Conservation (phyloP, 2,329 filamentous ascomycete species). For the Fusarium udum region DNA sequence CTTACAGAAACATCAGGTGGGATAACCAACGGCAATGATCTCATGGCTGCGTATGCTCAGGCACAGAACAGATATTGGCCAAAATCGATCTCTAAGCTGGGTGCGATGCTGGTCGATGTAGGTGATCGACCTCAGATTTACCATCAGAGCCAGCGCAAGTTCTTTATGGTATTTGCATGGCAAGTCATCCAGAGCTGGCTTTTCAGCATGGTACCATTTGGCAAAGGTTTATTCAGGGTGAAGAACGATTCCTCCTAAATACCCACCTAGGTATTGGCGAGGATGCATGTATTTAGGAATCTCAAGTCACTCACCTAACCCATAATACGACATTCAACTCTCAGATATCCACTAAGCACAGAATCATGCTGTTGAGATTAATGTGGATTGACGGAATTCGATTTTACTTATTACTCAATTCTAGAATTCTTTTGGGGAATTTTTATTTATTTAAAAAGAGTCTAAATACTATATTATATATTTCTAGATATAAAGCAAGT, state of each 20-base stretch:
- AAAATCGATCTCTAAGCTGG: slow-evolving; percentile 55
- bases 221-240: not conserved
- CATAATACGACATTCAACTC: not conserved
- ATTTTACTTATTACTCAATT: not conserved
- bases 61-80: slow-evolving; percentile 55
- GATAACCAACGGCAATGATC: slow-evolving; percentile 65
- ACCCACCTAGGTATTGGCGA: not conserved
- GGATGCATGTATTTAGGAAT: not conserved
- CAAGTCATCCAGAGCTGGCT: slow-evolving; percentile 49
- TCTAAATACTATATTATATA: not conserved
- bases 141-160: slow-evolving; percentile 47
- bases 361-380: not conserved
- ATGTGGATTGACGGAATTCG: not conserved
- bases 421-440: too few species aligned
- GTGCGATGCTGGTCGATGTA: slow-evolving; percentile 56
- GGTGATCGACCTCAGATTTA: slow-evolving; percentile 60
- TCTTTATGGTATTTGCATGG: slow-evolving; percentile 50
- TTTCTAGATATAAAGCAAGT: not conserved
- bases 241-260: not conserved
- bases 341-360: not conserved
- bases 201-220: slow-evolving; percentile 3
- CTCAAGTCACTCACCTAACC: not conserved
- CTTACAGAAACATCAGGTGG: slow-evolving; percentile 50
- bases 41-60: slow-evolving; percentile 62
- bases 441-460: not conserved